These are phyloP conservation scores for Colletotrichum phormii DNA, from an alignment of 2,329 filamentous ascomycete species.

Conservation along the genomic window DNA sequence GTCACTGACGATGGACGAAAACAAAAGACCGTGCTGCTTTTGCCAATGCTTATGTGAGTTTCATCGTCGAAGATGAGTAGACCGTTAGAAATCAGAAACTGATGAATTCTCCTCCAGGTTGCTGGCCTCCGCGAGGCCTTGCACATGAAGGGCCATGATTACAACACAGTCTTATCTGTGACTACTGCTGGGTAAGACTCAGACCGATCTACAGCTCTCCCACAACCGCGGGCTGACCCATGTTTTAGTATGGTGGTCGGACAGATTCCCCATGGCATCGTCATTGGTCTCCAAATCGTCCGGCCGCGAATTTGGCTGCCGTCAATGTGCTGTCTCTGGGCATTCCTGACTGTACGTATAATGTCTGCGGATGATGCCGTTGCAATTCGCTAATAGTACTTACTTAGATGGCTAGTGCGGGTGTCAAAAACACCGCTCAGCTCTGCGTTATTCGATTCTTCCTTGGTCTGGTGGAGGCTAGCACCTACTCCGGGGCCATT, in stretches of 20 bases:
- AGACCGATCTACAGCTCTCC: fast-evolving
- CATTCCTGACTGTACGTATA: conserved; percentile 29
- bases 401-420: conserved; percentile 39
- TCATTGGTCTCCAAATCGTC: conserved; percentile 56
- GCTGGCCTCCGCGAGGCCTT: conserved; percentile 69
- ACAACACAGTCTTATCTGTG: conserved; percentile 69
- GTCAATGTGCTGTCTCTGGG: conserved; percentile 61
- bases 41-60: conserved; percentile 35
- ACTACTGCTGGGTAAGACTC: conserved; percentile 30
- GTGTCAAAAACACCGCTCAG: conserved; percentile 42
- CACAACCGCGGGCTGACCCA: not conserved
- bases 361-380: not conserved
- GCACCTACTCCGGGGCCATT: conserved; percentile 54
- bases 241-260: conserved; percentile 45
- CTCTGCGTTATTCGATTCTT: conserved; percentile 55
- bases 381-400: not conserved
- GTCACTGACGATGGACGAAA: not conserved
- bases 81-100: not conserved
- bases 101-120: conserved; percentile 42
- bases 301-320: conserved; percentile 62
- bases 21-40: conserved; percentile 34
- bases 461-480: conserved; percentile 52
- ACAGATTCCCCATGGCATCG: conserved; percentile 57
- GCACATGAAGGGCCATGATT: conserved; percentile 66
- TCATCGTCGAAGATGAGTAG: not conserved